A percentile compares a stretch with the other conserved stretches of the same genome.
Conservation (phyloP, 1,284 basidiomycete species). For the Tilletia setariae region DNA sequence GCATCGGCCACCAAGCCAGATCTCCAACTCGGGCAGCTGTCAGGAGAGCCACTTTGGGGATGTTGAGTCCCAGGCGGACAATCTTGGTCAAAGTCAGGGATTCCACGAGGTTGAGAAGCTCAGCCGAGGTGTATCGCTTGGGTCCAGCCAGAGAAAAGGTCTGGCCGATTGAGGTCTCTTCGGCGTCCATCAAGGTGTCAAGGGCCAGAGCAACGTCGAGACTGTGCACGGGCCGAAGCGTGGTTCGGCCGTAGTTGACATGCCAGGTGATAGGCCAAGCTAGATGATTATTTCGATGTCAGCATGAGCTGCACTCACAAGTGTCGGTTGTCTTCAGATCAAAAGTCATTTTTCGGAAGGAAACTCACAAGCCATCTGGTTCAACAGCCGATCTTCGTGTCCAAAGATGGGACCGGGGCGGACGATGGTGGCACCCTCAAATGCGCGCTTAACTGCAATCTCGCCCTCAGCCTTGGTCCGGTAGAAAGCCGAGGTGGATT, state of each 20-base stretch:
- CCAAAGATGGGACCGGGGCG: conserved; percentile 83
- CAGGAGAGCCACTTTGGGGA: conserved; percentile 74
- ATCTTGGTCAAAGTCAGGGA: conserved; percentile 69
- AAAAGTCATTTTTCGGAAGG: neutral
- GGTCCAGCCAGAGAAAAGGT: conserved; percentile 85
- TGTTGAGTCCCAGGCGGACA: conserved; percentile 65
- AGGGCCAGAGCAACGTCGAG: conserved; percentile 91
- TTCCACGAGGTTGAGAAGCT: conserved; percentile 76
- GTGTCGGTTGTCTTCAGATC: neutral
- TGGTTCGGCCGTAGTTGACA: conserved; percentile 81
- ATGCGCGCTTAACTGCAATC: conserved; percentile 76
- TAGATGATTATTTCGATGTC: conserved; percentile 48
- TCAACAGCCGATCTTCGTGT: conserved; percentile 89
- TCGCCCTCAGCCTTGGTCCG: conserved; percentile 87
- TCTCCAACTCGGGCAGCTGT: conserved; percentile 69
- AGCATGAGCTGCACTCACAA: too few relatives aligned
- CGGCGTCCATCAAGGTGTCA: conserved; percentile 69
- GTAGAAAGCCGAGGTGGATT: conserved; percentile 80
- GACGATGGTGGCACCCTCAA: conserved; percentile 84
- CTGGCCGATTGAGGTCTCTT: conserved; percentile 63
- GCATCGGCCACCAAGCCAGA: conserved; percentile 82
- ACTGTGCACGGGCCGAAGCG: conserved; percentile 85
- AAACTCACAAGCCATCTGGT: conserved; percentile 80
- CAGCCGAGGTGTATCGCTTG: conserved; percentile 76
- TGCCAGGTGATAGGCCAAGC: conserved; percentile 93